Evolutionary conservation across 2,329 filamentous ascomycete genomes (phyloP), one percentile per base, ranked within the genome.

Genomic region (Clonostachys rosea): DNA sequence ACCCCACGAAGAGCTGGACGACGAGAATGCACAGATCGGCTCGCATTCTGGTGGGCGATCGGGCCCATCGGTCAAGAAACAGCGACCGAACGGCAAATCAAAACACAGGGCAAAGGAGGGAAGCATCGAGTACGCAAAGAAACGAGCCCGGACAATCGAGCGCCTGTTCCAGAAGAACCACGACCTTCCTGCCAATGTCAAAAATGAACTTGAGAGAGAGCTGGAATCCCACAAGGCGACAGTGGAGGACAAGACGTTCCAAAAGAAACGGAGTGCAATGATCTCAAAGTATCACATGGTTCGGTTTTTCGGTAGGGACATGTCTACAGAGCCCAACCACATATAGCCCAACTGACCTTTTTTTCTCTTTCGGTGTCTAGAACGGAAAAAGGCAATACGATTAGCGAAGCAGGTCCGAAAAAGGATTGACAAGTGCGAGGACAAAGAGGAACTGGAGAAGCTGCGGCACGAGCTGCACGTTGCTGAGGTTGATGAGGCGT

Each of bases 201-300:
- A 82, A 48, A 73, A 82, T 40, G 84, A 89, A 24, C 76, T 88
- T 50, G 85, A 91, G 66, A 77, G 87, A 47, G 88, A 90, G 59
- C 68, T 92, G 52, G 77, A 76, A 42, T 76, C 83, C 5, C 84
- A 84, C 57, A 76, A 81, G 63, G 73, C 79, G 52, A 84, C 87
- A 57, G 71, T 91, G 49, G 73, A 67, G 5, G 74, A 79, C 52
- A 74, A 78, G 43, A 70, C 79, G 49, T 74, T 76, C 49, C 81
- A 83, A 56, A 84, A 82, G 67, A 76, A 75, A 59, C 76, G 81
- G 54, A 76, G 76, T 56, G 75, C 81, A 49, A 89, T 91, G 79
- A 90, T 91, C 52, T 74, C 74, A 44, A 87, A 84, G 63, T 94
- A 91, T 57, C 88, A 92, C 63, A 91, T 89, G 79, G 81, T 92